Evolutionary conservation across 768 basidiomycete species (phyloP), one percentile per base, ranked within the genome.

Genomic region (Infundibulicybe gibba): DNA sequence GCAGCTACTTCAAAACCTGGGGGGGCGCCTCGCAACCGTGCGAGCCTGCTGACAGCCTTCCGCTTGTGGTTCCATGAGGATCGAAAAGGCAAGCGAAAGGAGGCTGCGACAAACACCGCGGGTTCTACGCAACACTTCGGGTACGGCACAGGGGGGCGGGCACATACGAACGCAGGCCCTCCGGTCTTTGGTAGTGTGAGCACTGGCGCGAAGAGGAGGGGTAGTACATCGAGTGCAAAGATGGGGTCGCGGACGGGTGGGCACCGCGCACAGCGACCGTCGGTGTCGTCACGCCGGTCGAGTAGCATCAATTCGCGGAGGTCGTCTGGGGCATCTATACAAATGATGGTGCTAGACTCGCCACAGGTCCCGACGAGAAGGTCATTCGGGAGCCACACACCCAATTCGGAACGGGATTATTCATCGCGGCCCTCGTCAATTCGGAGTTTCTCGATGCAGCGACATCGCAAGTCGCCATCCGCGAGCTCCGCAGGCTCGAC

Each of bases 21-120:
- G 13, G 38, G 25, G n/a, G 55, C 56, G 1, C 67, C 76, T 25
- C 75, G 85, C 17, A 85, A 87, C 60, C 76, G 87, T 32, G 88
- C 90, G 6, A 92, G 87, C 59, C 62, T 98, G 21, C 69, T 97
- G 41, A 83, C 86, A 2, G 80, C 91, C 5, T 92, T 98, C 67
- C 79, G 90, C 39, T 75, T 85, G 51, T 93, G 94, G 90, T 95
- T 97, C 67, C 81, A 92, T 49, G 93, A 97, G 50, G 94, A 94
- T 52, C 76, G 78, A 53, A 93, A 90, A 60, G 85, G 91, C 3
- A 95, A 94, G 68, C 77, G 88, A 43, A 89, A 88, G 63, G 83
- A 80, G 37, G 42, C 54, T 15, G 53, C 64, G 3, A 48, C 61
- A 11, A 25, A 8, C 8, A 8, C 25, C 25, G 25, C 25, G 25